These are phyloP conservation scores for Prasinococcaceae sp. DNA, from an alignment of 139 green algal species.

Conservation along the genomic window DNA sequence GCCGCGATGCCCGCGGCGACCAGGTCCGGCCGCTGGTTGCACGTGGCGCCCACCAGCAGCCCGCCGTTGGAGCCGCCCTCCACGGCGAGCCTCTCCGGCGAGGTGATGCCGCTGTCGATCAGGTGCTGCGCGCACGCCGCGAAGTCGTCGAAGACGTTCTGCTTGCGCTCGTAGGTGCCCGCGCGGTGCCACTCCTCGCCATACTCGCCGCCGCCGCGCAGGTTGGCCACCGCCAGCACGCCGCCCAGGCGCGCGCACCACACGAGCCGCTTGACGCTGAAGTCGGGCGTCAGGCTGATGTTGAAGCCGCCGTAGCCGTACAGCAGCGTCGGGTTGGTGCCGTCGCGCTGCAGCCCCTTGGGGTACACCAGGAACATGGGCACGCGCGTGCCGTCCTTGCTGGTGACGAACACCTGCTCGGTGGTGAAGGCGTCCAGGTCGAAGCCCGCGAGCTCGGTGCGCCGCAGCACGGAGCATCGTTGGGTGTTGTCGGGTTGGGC, in stretches of 20 bases:
- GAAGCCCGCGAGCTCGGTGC: slow-evolving; percentile 45
- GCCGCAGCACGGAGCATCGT: slow-evolving; percentile 58
- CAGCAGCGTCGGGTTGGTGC: slow-evolving; percentile 55
- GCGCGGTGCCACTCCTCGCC: slow-evolving; percentile 69
- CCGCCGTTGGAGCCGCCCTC: slow-evolving; percentile 78
- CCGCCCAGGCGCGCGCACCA: neutral
- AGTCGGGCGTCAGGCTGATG: slow-evolving; percentile 62
- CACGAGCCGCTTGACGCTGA: slow-evolving; percentile 40
- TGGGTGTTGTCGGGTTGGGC: too few species aligned
- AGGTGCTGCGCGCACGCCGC: slow-evolving; percentile 59
- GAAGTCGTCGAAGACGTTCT: slow-evolving; percentile 87
- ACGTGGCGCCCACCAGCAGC: slow-evolving; percentile 76
- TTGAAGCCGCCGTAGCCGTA: slow-evolving; percentile 94
- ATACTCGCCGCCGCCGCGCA: slow-evolving; percentile 83
- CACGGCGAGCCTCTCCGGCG: slow-evolving; percentile 47
- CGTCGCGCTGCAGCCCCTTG: slow-evolving; percentile 44
- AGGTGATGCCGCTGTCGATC: slow-evolving; percentile 33
- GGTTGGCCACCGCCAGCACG: slow-evolving; percentile 40
- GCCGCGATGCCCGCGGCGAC: too few species aligned
- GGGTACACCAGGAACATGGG: slow-evolving; percentile 61
- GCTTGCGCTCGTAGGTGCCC: slow-evolving; percentile 50
- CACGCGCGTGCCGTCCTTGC: slow-evolving; percentile 52
- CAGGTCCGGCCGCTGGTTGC: slow-evolving; percentile 66
- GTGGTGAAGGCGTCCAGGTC: slow-evolving; percentile 52
- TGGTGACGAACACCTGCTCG: slow-evolving; percentile 64